These are phyloP conservation scores for Bocquillonia castaneifolia DNA, from an alignment of 441 rosid species.

Conservation along the genomic window DNA sequence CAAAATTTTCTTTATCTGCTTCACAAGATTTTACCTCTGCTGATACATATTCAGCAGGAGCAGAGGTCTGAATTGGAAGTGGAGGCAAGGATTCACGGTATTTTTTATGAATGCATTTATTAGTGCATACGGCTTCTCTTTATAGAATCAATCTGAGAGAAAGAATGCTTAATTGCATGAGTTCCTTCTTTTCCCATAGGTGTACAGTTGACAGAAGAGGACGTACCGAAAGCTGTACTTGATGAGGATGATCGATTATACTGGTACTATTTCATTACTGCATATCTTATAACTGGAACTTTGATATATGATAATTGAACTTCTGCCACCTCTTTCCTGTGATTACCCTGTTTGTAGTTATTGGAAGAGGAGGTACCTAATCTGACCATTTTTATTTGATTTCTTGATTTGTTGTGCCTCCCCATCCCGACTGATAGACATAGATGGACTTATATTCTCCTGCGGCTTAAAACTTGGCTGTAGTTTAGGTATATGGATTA, in stretches of 20 bases:
- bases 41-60: constrained; percentile 43
- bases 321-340: not conserved
- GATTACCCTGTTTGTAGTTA: constrained; percentile 24
- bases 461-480: not conserved
- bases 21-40: constrained; percentile 41
- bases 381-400: constrained; percentile 12
- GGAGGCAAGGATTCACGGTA: constrained; percentile 42
- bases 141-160: not conserved
- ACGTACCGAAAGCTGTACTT: constrained; percentile 27
- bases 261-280: constrained; percentile 37
- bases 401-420: constrained; percentile 8
- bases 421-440: not conserved
- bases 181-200: constrained; percentile 30
- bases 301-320: constrained; percentile 16
- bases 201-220: constrained; percentile 33
- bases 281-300: constrained; percentile 12
- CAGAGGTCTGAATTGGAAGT: constrained; percentile 39
- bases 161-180: constrained; percentile 15
- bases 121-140: not conserved
- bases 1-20: constrained; percentile 41
- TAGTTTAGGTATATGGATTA: not conserved
- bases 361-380: constrained; percentile 16
- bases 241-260: constrained; percentile 54
- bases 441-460: not conserved
- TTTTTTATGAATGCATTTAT: constrained; percentile 9